Evolutionary conservation across 2,329 filamentous ascomycete genomes (phyloP), one percentile per base, ranked within the genome.

Genomic region (Cladorrhinum sp.): DNA sequence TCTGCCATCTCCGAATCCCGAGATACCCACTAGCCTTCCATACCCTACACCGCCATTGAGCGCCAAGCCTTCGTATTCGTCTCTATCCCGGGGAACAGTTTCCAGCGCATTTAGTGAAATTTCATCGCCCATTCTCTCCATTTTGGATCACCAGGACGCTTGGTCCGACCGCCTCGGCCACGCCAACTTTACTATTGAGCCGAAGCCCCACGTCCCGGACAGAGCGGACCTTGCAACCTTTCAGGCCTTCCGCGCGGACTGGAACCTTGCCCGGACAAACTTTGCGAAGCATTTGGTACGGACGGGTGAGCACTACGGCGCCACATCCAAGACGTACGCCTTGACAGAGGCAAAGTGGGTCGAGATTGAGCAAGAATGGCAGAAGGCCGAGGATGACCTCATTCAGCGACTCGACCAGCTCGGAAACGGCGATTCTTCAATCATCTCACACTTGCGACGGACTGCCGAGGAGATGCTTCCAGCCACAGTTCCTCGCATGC

Each of bases 321-420:
- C 88, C 32, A 96, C 92, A 0, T 96, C 92, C 57, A 95, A 92
- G 73, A 95, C 91, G 59, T 96, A 93, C 76, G 85, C 82, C 55
- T 81, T 95, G 59, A 96, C 93, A 0, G 88, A 95, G 73, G 84
- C 89, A 63, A 98, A 98, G 74, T 97, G 93, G 93, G 83, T 87
- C 24, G 85, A 88, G 67, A 90, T 90, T 49, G 91, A 96, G 71
- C 79, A 79, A 1, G 77, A 81, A 59, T 97, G 93, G 93, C 86
- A 87, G 71, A 74, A 75, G 36, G 84, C 86, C 58, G 85, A 95
- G 71, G 86, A 91, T 36, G 75, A 83, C 29, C 83, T 91, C 58
- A 79, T 88, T 45, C 77, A 78, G 18, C 78, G 82, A 32, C 79
- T 83, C 2, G 73, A 78, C 10, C 74, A 76, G 2, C 63, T 69